Evolutionary conservation across 257 asterid genomes (phyloP), one percentile per base, ranked within the genome.

Genomic region (Scutellaria baicalensis): DNA sequence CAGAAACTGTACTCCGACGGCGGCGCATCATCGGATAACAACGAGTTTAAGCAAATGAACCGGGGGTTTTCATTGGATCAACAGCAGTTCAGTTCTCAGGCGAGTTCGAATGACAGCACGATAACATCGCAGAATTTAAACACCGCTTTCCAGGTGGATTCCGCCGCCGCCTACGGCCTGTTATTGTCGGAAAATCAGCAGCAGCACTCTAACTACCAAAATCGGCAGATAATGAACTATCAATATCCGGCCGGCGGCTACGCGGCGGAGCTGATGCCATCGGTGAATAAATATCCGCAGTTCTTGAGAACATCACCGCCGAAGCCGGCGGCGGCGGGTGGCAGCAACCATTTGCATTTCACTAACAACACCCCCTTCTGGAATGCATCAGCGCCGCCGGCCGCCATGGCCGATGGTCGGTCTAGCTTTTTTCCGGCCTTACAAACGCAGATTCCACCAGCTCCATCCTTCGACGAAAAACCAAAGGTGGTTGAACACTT

Each of bases 311-410:
- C 75, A 2, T 82, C 93, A 4, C 86, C 86, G 33, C 77, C 92
- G 10, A 84, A 80, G 70, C 89, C 75, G 70, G 77, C 73, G 31
- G 48, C 73, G 16, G 81, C 70, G 1, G 73, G 36, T 1, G n/a
- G 42, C 66, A 50, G 75, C 69, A 74, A 82, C 52, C 91, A 88
- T 64, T 74, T 89, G 70, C 97, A 92, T 63, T 86, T 87, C 78
- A 80, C 89, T 11, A 87, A 89, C 71, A 84, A 83, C 66, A 80
- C 95, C 0, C 89, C 94, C 3, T 87, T 86, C 75, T 89, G 96
- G 97, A 92, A 78, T 65, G 87, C 98, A 1, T 75, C 90, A 0
- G 75, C 87, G 14, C 73, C 82, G 35, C 67, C 67, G 0, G 10
- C 84, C 21, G 38, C 83, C 78, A 65, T 33, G 75, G 51, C 65